Evolutionary conservation across 495 filamentous ascomycete genomes (phyloP).

Genomic region (Trichoderma gamsii): DNA sequence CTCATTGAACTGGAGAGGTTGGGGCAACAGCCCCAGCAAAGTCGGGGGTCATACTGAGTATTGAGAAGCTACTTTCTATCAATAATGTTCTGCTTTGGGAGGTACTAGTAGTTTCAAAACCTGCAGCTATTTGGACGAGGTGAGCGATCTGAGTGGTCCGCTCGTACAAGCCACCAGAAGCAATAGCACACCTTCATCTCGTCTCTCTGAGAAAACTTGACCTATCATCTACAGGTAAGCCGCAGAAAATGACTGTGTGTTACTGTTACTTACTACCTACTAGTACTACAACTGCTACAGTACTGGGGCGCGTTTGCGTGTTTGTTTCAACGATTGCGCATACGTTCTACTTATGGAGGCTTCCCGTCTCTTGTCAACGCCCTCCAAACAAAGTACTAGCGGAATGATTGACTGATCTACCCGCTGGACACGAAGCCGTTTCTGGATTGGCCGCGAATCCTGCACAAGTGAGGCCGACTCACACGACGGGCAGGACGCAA

Average conservation of each 20-base stretch:
- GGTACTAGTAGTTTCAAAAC: background rate
- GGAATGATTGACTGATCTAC: constrained; percentile 9
- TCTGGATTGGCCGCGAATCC: background rate
- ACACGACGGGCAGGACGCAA: background rate
- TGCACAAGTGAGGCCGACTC: constrained; percentile 1
- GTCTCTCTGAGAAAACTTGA: background rate
- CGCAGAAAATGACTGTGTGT: background rate
- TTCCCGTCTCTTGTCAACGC: background rate
- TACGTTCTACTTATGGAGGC: background rate
- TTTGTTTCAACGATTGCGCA: background rate
- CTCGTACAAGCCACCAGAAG: background rate
- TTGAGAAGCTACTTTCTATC: too few species aligned
- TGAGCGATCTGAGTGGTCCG: background rate
- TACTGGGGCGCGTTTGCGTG: background rate
- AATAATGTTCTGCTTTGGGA: too few species aligned
- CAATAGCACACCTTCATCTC: background rate
- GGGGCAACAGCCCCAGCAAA: background rate
- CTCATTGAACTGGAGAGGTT: background rate
- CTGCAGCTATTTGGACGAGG: background rate
- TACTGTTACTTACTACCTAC: background rate
- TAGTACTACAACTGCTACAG: background rate
- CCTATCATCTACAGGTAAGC: background rate
- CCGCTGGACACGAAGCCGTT: background rate
- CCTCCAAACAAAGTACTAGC: background rate
- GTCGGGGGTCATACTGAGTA: background rate